Evolutionary conservation across 441 rosid genomes (phyloP).

Genomic region (Viola pubescens): DNA sequence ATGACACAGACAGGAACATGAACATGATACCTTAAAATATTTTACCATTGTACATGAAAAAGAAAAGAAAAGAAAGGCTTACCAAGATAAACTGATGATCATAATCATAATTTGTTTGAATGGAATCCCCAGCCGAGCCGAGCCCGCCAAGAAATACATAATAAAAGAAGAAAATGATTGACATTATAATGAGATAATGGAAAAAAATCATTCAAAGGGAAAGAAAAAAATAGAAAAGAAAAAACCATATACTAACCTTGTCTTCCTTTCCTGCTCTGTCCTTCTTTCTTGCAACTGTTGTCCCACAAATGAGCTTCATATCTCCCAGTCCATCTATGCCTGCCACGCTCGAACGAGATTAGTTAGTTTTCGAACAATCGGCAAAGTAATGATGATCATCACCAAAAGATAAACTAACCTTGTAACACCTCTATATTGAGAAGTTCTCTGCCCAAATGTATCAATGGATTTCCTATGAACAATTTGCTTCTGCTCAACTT

Average conservation of each 20-base stretch:
- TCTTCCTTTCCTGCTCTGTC: slow-evolving; percentile 98
- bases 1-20: slow-evolving; percentile 2
- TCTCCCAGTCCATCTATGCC: slow-evolving; percentile 98
- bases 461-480: slow-evolving; percentile 95
- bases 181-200: slow-evolving; percentile 2
- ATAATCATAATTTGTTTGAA: slow-evolving; percentile 27
- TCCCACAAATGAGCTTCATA: slow-evolving; percentile 99
- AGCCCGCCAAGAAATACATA: neutral
- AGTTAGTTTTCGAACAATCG: neutral
- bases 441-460: slow-evolving; percentile 97
- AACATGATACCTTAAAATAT: neutral
- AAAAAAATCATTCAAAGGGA: slow-evolving; percentile 10
- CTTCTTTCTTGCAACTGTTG: slow-evolving; percentile 97
- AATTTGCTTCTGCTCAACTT: slow-evolving; percentile 59
- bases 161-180: slow-evolving; percentile 19
- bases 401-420: slow-evolving; percentile 33
- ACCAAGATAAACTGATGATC: slow-evolving; percentile 77
- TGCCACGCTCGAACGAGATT: slow-evolving; percentile 11
- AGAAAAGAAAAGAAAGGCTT: slow-evolving; percentile 19
- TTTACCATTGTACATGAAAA: slow-evolving; percentile 4
- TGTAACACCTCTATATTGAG: slow-evolving; percentile 97
- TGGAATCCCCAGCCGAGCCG: slow-evolving; percentile 28
- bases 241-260: slow-evolving; percentile 46
- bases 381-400: too few relatives aligned
- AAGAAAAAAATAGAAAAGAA: neutral